Base-by-base conservation (phyloP, 495 filamentous ascomycete genomes). In the Rostrohypoxylon terebratum region DNA sequence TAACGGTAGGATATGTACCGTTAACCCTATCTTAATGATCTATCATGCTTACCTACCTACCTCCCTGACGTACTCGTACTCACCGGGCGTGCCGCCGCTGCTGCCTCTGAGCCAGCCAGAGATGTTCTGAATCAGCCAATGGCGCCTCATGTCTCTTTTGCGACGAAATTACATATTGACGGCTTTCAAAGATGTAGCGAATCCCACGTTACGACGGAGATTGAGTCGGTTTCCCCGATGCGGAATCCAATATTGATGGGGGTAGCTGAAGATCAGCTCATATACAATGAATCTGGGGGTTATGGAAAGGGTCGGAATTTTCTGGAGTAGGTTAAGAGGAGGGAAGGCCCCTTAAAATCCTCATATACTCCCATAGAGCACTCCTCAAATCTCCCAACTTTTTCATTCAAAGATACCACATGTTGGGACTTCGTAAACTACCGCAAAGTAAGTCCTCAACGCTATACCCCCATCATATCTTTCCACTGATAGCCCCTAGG, bases 381-480 rank as follows among this genome's bases (percentile, higher is more conserved):
- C 23, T 11, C 6, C 7, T 14, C 48, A 36, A 38, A 20, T 14
- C n/a, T 55, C n/a, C 14, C 25, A 3, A 45, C 10, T 16, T 38
- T 31, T 44, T 40, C 28, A 23, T 40, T 20, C 9, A 40, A n/a
- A 63, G 53, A 42, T 21, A 53, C 40, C 51, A 53, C 34, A 68
- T 72, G 64, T 64, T 71, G 55, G 45, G 67, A 20, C 55, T 60
- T 64, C 64, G 64, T 63, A 72, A 64, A 64, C 16, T 68, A 47
- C 59, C 59, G 69, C 64, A 64, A 65, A 72, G 69, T 72, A 67
- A 34, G 63, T 31, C 36, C 4, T 38, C 25, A 40, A 2, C 16
- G 8, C 21, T 14, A 16, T 28, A 7, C 10, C 3, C 33, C 28
- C 11, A 33, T 21, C 58, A 36, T 45, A 11, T 7, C 5, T 33